Percentiles rank a stretch among this genome's conserved stretches.
Conservation (phyloP, 257 asterid species). For the Primulina eburnea region DNA sequence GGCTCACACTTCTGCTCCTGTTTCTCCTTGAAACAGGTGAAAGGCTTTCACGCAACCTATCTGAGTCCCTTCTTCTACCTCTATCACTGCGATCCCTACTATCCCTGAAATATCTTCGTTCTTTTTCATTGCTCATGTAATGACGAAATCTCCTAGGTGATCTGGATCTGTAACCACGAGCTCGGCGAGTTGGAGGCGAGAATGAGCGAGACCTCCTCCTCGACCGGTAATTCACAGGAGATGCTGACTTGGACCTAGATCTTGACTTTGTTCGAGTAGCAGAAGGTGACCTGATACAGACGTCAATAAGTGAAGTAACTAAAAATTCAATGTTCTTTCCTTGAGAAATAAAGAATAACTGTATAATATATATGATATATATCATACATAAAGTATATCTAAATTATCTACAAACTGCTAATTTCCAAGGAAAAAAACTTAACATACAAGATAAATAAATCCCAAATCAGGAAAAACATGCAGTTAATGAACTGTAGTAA, state of each 20-base stretch:
- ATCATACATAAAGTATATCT: background rate
- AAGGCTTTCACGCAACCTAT: slow-evolving; percentile 50
- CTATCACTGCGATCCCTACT: slow-evolving; percentile 59
- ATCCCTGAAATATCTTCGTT: slow-evolving; percentile 65
- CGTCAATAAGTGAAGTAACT: background rate
- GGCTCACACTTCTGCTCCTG: slow-evolving; percentile 76
- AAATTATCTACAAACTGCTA: background rate
- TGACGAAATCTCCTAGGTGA: slow-evolving; percentile 81
- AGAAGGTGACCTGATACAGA: slow-evolving; percentile 69
- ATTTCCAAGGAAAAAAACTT: slow-evolving; percentile 5
- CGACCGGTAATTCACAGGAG: slow-evolving; percentile 63
- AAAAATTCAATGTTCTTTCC: too few species aligned
- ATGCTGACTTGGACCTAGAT: slow-evolving; percentile 72
- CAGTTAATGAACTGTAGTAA: background rate
- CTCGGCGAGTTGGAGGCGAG: slow-evolving; percentile 71
- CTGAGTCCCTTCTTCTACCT: slow-evolving; percentile 50
- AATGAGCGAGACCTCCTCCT: slow-evolving; percentile 74
- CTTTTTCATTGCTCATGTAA: slow-evolving; percentile 65
- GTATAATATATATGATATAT: background rate
- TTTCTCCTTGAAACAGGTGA: slow-evolving; percentile 66
- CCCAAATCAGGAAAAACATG: slow-evolving; percentile 3
- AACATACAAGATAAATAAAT: background rate
- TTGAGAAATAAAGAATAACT: background rate
- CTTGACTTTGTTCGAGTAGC: slow-evolving; percentile 50
- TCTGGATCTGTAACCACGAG: slow-evolving; percentile 71